Evolutionary conservation across 2,329 filamentous ascomycete species (phyloP).

Genomic region (Colletotrichum higginsianum): DNA sequence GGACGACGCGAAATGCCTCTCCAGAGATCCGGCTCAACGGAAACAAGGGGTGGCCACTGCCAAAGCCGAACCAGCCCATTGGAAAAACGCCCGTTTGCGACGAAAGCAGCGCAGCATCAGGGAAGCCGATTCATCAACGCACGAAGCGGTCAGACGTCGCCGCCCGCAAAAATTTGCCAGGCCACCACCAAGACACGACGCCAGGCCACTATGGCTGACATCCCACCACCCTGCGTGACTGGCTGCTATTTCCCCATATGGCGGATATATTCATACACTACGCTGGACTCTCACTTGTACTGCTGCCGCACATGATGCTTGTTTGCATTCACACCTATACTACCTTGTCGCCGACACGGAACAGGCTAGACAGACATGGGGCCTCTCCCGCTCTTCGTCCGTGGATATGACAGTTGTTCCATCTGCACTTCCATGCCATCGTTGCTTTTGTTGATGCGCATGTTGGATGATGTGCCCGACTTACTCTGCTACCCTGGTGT

Average conservation of each 20-base stretch:
- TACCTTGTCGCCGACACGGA: background rate
- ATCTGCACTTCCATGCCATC: constrained; percentile 20
- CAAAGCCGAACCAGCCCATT: constrained; percentile 27
- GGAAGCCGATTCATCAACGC: constrained; percentile 9
- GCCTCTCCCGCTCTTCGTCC: background rate
- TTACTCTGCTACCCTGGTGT: constrained; percentile 10
- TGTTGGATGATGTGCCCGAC: constrained; percentile 28
- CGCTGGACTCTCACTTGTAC: background rate
- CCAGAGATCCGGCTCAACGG: constrained; percentile 18
- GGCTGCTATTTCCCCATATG: background rate
- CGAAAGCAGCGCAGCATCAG: constrained; percentile 22
- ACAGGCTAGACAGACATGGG: background rate
- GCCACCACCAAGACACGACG: background rate
- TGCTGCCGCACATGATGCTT: constrained; percentile 2
- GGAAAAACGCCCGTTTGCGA: constrained; percentile 17
- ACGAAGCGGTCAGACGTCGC: constrained; percentile 32
- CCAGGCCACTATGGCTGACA: background rate
- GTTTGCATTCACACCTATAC: background rate
- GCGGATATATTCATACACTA: background rate
- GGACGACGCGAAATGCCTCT: background rate
- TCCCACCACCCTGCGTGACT: background rate
- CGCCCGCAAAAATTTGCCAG: constrained; percentile 8
- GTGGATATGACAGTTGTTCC: constrained; percentile 18
- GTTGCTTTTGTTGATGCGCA: constrained; percentile 31
- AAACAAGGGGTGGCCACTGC: background rate